phyloP scores from a whole-genome alignment of 495 filamentous ascomycete genomes.

The Aspergillus ostianus region DNA sequence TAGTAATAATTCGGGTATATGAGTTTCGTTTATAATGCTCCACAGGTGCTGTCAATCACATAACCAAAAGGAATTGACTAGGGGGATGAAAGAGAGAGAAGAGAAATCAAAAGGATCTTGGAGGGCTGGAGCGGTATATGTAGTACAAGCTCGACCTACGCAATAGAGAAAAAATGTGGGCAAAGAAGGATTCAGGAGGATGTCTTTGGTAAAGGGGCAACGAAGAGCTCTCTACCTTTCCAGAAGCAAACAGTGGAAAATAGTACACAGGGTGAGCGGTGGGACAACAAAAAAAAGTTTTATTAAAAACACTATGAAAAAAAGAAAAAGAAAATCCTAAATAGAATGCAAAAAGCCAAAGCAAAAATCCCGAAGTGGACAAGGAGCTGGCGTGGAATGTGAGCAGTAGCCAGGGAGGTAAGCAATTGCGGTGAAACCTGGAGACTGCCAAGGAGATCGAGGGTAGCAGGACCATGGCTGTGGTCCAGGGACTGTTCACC shows the following conservation, averaged over 20 bases:
- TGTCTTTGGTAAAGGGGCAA: constrained; percentile 4
- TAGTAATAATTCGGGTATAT: not conserved
- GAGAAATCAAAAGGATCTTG: not conserved
- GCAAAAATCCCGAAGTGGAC: not conserved
- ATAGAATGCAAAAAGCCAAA: constrained; percentile 1
- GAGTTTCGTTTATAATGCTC: not conserved
- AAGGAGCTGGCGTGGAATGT: constrained; percentile 15
- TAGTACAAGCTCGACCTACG: not conserved
- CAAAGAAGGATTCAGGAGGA: constrained; percentile 1
- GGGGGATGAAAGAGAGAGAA: not conserved
- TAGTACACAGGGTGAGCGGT: constrained; percentile 10
- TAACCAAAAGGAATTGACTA: not conserved
- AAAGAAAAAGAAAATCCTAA: constrained; percentile 7
- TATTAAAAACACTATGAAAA: constrained; percentile 6
- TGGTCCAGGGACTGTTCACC: too few species aligned
- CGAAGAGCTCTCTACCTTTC: constrained; percentile 3
- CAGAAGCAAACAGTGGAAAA: constrained; percentile 2
- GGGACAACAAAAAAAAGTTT: constrained; percentile 7
- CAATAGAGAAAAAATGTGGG: not conserved
- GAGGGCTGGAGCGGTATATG: constrained; percentile 6
- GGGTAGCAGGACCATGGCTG: too few species aligned
- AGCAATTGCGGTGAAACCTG: constrained; percentile 26
- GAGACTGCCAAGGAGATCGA: constrained; percentile 2
- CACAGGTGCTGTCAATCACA: not conserved
- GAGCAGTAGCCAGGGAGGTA: constrained; percentile 3